Base-by-base conservation (phyloP, 176 grass and related monocot species). In the Dactylis glomerata region DNA sequence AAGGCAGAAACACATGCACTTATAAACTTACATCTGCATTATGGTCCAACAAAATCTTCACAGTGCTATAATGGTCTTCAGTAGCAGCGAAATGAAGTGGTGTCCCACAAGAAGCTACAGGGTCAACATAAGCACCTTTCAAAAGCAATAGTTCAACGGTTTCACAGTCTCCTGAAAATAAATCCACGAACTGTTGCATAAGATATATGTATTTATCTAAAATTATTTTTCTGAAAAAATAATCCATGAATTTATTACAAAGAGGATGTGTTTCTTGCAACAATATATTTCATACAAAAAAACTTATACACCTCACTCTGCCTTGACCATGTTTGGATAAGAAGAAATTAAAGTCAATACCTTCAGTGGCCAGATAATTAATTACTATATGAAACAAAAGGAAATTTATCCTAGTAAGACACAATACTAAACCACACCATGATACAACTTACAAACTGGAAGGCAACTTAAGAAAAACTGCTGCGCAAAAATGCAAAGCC, bases 41-140 rank as follows among this genome's bases (percentile, higher is more conserved):
- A 8, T 77, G 75, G 52, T 26, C 75, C 52, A 77, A 77, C 26
- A 58, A 77, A 41, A 77, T 77, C 75, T 77, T 77, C 51, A 58
- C 6, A 4, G 6, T 36, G 34, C 11, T 30, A 58, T 37, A 22
- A 24, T 77, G 19, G 10, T 33, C 75, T 26, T 40, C 1, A 36
- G 4, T 58, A 57, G 75, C 75, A 77, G 75, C 75, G 7, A 30
- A 36, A 40, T 77, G 75, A 55, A 77, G 75, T 58, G 52, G 75
- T 26, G 75, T 77, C 30, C 75, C 75, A 58, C 52, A 37, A 55
- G 8, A 23, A 4, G 75, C 75, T 37, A 77, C 75, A 6, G 75
- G 31, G 52, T 58, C 75, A 36, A 77, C 22, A 58, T 55, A 58
- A 37, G 75, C 52, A 40, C 75, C 75, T 77, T 77, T 77, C 2